phyloP scores from a whole-genome alignment of 768 basidiomycete genomes.

The Artomyces pyxidatus region DNA sequence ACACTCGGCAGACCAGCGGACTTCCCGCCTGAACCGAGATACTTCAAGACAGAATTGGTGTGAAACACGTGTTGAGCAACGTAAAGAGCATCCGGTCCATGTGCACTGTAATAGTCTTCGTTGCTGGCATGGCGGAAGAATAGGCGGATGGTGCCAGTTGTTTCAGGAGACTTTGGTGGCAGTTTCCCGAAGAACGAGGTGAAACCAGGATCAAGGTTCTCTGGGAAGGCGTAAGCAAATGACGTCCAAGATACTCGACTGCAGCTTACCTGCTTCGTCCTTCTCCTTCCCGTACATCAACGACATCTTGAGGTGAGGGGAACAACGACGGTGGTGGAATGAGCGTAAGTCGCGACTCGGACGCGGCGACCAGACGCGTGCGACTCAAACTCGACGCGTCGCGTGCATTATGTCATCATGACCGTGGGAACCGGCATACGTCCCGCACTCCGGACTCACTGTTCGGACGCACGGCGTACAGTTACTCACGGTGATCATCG shows the following conservation, averaged over 20 bases:
- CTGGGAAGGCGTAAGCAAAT: neutral
- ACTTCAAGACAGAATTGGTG: slow-evolving; percentile 90
- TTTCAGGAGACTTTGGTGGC: slow-evolving; percentile 59
- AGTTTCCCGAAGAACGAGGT: slow-evolving; percentile 59
- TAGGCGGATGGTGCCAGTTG: slow-evolving; percentile 71
- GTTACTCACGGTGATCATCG: no score
- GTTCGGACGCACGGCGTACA: no score
- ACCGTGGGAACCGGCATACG: no score
- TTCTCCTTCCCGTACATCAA: slow-evolving; percentile 64
- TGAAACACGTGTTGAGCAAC: slow-evolving; percentile 77
- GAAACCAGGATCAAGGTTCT: slow-evolving; percentile 42
- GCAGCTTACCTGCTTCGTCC: slow-evolving; percentile 30
- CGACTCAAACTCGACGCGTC: no score
- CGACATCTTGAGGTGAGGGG: slow-evolving; percentile 30
- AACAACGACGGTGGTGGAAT: neutral
- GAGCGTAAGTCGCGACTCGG: neutral
- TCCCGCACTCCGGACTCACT: no score
- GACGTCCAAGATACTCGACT: neutral
- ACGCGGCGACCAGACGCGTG: slow-evolving; percentile 9
- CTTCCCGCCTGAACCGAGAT: slow-evolving; percentile 63
- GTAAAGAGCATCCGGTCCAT: slow-evolving; percentile 83
- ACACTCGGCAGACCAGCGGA: slow-evolving; percentile 66
- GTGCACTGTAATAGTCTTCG: slow-evolving; percentile 77
- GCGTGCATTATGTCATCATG: no score
- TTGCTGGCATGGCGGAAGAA: slow-evolving; percentile 54